Conservation (phyloP, 1,284 basidiomycete genomes). For the Pseudozyma thailandica region DNA sequence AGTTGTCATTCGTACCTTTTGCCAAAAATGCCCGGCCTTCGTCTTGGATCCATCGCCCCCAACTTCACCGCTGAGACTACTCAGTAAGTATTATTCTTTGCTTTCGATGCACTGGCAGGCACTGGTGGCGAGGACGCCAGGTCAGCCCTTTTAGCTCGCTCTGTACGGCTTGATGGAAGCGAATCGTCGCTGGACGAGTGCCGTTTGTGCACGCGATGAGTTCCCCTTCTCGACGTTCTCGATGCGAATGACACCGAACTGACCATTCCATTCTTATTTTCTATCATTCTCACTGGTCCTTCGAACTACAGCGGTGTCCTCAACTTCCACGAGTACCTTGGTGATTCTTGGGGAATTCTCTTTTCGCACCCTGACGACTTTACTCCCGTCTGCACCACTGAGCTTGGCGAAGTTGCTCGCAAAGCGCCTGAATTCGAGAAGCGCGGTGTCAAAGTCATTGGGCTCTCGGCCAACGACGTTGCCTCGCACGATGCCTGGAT, state of each 20-base stretch:
- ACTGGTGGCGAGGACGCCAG: too few relatives aligned
- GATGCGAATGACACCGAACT: too few relatives aligned
- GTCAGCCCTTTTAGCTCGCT: too few relatives aligned
- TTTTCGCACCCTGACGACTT: slow-evolving; percentile 79
- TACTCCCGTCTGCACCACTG: slow-evolving; percentile 76
- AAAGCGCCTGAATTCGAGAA: slow-evolving; percentile 84
- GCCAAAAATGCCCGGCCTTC: slow-evolving; percentile 68
- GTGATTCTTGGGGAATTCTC: slow-evolving; percentile 80
- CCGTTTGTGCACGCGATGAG: too few relatives aligned
- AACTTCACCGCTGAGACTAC: slow-evolving; percentile 67
- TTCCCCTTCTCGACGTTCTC: too few relatives aligned
- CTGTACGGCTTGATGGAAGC: too few relatives aligned
- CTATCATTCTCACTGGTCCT: neutral
- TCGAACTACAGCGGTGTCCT: slow-evolving; percentile 46
- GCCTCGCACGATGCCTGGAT: slow-evolving; percentile 86
- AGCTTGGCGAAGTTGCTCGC: slow-evolving; percentile 93
- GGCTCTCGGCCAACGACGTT: slow-evolving; percentile 89
- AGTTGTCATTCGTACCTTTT: slow-evolving; percentile 5
- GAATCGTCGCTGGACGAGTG: neutral
- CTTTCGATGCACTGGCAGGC: neutral
- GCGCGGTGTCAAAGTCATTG: slow-evolving; percentile 81
- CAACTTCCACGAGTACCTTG: slow-evolving; percentile 90
- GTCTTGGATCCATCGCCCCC: slow-evolving; percentile 65
- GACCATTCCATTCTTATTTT: neutral
- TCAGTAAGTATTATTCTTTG: slow-evolving; percentile 43